Conservation (phyloP, 805 yeast species). For the Nakazawaea anatomiae region DNA sequence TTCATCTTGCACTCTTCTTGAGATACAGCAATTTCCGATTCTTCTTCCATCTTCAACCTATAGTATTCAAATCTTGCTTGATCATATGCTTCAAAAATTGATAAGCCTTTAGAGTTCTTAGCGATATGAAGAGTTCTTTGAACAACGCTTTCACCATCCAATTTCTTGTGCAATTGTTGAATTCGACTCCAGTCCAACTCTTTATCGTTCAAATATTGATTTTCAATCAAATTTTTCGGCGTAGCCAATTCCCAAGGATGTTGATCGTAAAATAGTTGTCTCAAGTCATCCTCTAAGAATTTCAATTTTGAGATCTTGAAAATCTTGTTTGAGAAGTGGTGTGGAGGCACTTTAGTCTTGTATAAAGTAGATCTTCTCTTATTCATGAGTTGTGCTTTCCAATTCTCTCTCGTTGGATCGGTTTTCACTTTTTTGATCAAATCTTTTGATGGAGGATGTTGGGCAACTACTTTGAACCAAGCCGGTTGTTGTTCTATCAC, state of each 20-base stretch:
- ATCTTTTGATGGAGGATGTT: constrained; percentile 72
- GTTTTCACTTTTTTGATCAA: constrained; percentile 39
- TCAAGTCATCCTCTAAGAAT: constrained; percentile 72
- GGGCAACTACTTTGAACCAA: constrained; percentile 84
- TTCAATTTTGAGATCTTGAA: constrained; percentile 47
- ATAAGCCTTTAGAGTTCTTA: constrained; percentile 26
- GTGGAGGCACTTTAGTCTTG: constrained; percentile 40
- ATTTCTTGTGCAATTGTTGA: constrained; percentile 62
- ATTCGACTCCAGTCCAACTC: constrained; percentile 73
- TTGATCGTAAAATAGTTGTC: constrained; percentile 78
- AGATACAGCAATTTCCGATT: constrained; percentile 62
- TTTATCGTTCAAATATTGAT: constrained; percentile 48
- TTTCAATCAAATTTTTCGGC: constrained; percentile 80
- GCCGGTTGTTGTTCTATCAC: constrained; percentile 69
- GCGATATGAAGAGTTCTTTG: constrained; percentile 62
- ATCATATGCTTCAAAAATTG: constrained; percentile 67
- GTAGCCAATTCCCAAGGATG: constrained; percentile 98
- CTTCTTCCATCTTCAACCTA: constrained; percentile 77
- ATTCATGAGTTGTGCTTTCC: constrained; percentile 16
- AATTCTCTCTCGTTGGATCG: constrained; percentile 17
- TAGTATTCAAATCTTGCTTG: constrained; percentile 86
- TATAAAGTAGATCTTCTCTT: constrained; percentile 19
- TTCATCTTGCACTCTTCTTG: constrained; percentile 82
- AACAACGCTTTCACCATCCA: constrained; percentile 88
- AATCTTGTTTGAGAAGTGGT: constrained; percentile 33